Evolutionary conservation across 768 basidiomycete genomes (phyloP), one percentile per base, ranked within the genome.

Genomic region (Atractiella rhizophila): DNA sequence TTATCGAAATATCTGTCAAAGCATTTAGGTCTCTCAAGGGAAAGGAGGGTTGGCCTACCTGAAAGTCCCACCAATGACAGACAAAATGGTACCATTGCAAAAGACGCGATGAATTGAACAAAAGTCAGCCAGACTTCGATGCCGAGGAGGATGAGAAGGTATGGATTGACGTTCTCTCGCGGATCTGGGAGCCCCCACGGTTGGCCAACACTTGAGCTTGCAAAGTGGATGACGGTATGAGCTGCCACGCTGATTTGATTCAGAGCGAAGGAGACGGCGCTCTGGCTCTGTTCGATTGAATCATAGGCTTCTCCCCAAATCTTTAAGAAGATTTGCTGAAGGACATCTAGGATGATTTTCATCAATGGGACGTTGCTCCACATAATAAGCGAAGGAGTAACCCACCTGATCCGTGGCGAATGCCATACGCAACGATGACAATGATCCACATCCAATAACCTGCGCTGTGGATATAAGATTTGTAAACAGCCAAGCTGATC

Each of bases 221-320:
- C n/a, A n/a, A n/a, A n/a, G n/a, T n/a, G n/a, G n/a, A n/a, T n/a
- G n/a, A n/a, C n/a, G n/a, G n/a, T n/a, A n/a, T n/a, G n/a, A n/a
- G n/a, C n/a, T n/a, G n/a, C n/a, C n/a, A n/a, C n/a, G n/a, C n/a
- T n/a, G 13, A 43, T 11, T 5, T 10, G 16, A 11, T 40, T 24
- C 2, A 1, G 12, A 0, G 25, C 7, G 21, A 35, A 18, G 16
- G 16, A 16, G 15, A 42, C 24, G 11, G 11, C 34, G 12, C 10
- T 11, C 13, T 9, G 12, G 10, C 10, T 11, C 35, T 47, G 40
- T n/a, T n/a, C n/a, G n/a, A n/a, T n/a, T n/a, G n/a, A n/a, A n/a
- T n/a, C n/a, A 32, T 48, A 53, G n/a, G 48, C 35, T 5, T 37
- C 43, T 2, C 47, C 48, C 52, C 52, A 53, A 31, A 44, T 44